A percentile compares a stretch with the other conserved stretches of the same genome.
These are phyloP conservation scores for Calonectria ilicicola DNA, from an alignment of 2,329 filamentous ascomycete species.

Conservation along the genomic window DNA sequence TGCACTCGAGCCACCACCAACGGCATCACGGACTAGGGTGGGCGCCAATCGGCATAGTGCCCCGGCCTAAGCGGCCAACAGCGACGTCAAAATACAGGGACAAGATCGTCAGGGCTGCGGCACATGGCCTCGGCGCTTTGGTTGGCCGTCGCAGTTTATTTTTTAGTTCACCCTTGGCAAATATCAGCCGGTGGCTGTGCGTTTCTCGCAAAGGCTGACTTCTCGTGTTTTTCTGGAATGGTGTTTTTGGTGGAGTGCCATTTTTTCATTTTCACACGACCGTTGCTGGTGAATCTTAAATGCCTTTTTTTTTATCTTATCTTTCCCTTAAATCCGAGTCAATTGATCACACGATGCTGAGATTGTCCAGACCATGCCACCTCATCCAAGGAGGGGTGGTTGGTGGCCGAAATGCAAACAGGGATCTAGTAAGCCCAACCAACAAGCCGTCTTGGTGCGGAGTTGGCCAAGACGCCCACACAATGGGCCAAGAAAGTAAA, in stretches of 20 bases:
- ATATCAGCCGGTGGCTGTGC: conserved; percentile 17
- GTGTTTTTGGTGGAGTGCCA: not conserved
- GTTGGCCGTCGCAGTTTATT: conserved; percentile 17
- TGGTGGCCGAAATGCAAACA: conserved; percentile 17
- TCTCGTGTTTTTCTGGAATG: conserved; percentile 4
- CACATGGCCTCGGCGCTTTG: not conserved
- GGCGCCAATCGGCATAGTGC: conserved; percentile 12
- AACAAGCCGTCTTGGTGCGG: conserved; percentile 9
- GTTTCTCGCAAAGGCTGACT: not conserved
- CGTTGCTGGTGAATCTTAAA: not conserved
- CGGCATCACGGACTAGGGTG: conserved; percentile 12
- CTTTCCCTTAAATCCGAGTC: not conserved
- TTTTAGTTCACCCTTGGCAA: conserved; percentile 35
- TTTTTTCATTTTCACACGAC: not conserved
- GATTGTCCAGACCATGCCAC: not conserved
- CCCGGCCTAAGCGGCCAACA: not conserved
- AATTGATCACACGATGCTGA: not conserved
- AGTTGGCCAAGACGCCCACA: conserved; percentile 14
- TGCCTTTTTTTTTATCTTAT: not conserved
- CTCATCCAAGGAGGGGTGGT: not conserved
- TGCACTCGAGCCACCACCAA: conserved; percentile 6
- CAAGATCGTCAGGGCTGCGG: conserved; percentile 7
- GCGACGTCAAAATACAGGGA: conserved; percentile 8
- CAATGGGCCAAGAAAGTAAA: conserved; percentile 9
- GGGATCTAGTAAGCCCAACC: conserved; percentile 9